Percentiles rank a stretch among this genome's conserved stretches.
These are phyloP conservation scores for Gracilariopsis chorda DNA, from an alignment of 23 red algal species.

Conservation along the genomic window DNA sequence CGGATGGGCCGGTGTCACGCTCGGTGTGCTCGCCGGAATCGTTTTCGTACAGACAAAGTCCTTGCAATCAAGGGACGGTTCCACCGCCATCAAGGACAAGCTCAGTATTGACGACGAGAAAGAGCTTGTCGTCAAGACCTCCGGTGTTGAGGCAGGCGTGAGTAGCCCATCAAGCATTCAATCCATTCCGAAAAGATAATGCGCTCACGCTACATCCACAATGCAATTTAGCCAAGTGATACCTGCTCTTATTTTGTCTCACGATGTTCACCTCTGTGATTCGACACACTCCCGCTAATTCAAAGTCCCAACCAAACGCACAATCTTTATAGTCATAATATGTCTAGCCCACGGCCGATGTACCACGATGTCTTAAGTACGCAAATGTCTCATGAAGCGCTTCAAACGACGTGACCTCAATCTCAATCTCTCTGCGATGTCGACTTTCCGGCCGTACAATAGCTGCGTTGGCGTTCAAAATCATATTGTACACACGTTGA, in stretches of 20 bases:
- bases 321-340: too few relatives aligned
- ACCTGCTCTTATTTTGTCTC: too few relatives aligned
- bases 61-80: background rate
- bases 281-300: too few relatives aligned
- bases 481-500: conserved; percentile 7
- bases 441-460: conserved; percentile 41
- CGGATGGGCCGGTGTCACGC: conserved; percentile 80
- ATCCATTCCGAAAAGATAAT: background rate
- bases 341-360: background rate
- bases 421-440: conserved; percentile 48
- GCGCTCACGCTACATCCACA: too few relatives aligned
- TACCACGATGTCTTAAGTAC: background rate
- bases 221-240: too few relatives aligned
- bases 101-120: background rate
- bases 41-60: conserved; percentile 80
- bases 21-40: conserved; percentile 80
- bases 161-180: background rate
- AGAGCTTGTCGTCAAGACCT: background rate
- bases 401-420: conserved; percentile 43
- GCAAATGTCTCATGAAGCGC: conserved; percentile 23
- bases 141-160: background rate
- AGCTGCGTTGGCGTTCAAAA: background rate
- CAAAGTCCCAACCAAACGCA: too few relatives aligned
- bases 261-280: too few relatives aligned
- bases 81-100: background rate